These are phyloP conservation scores for Naganishia antarctica DNA, from an alignment of 768 basidiomycete species.

Conservation along the genomic window DNA sequence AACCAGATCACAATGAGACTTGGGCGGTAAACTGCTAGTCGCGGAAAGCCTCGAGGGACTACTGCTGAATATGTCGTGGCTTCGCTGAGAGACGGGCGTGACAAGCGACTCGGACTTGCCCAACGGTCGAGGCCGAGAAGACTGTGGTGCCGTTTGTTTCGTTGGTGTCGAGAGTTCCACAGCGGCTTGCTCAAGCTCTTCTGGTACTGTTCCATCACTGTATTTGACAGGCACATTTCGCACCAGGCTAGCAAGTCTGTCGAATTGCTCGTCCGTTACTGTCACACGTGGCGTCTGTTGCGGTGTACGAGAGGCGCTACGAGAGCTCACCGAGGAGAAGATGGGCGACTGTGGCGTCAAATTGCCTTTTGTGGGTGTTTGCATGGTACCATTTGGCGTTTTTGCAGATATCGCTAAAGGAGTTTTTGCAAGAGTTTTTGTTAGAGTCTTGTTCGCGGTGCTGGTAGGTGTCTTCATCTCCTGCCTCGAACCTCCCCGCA, in stretches of 20 bases:
- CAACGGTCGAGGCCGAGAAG: neutral
- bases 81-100: neutral
- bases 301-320: neutral
- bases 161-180: neutral
- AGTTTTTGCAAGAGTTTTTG: neutral
- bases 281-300: neutral
- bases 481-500: too few species aligned
- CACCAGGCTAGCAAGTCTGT: neutral
- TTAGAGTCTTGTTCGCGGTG: neutral
- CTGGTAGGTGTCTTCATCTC: neutral
- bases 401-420: neutral
- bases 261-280: neutral
- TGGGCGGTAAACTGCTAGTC: constrained; percentile 5
- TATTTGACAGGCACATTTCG: neutral
- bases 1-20: neutral
- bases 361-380: neutral
- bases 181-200: neutral
- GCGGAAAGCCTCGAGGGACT: neutral
- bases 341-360: neutral
- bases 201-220: neutral
- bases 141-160: neutral
- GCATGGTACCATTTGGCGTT: too few species aligned
- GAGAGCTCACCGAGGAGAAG: neutral
- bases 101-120: neutral
- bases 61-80: neutral